Conservation (phyloP, 139 green algal genomes). For the Chara braunii region DNA sequence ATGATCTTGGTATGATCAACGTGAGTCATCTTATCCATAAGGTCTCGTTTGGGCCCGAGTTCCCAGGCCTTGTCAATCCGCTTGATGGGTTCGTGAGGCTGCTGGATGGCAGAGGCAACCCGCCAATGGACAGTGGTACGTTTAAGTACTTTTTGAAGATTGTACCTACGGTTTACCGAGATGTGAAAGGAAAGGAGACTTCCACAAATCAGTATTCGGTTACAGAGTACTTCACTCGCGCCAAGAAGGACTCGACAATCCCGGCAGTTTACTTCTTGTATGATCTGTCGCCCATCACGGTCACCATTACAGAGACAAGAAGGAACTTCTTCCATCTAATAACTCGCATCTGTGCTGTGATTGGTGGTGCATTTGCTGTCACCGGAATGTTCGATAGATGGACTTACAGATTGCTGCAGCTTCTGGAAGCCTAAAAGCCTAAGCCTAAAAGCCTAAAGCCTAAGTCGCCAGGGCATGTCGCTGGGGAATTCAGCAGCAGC, state of each 20-base stretch:
- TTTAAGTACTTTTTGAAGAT: slow-evolving; percentile 67
- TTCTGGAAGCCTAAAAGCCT: slow-evolving; percentile 1
- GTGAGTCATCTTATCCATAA: slow-evolving; percentile 75
- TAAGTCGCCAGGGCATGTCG: too few relatives aligned
- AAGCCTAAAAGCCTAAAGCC: too few relatives aligned
- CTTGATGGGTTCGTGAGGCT: slow-evolving; percentile 53
- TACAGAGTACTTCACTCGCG: slow-evolving; percentile 66
- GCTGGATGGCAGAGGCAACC: slow-evolving; percentile 33
- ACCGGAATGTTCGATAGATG: slow-evolving; percentile 32
- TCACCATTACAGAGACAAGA: slow-evolving; percentile 34
- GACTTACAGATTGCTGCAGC: slow-evolving; percentile 27
- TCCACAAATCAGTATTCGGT: slow-evolving; percentile 82
- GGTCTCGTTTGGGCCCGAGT: slow-evolving; percentile 68
- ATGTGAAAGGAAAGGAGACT: background rate
- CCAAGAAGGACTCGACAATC: too few relatives aligned
- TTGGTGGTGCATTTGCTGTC: slow-evolving; percentile 11
- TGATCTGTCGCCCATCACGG: slow-evolving; percentile 44
- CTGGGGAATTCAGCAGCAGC: too few relatives aligned
- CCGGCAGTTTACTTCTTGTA: slow-evolving; percentile 47
- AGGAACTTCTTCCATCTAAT: slow-evolving; percentile 33
- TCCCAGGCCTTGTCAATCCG: slow-evolving; percentile 44
- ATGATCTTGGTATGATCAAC: slow-evolving; percentile 57
- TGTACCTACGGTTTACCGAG: slow-evolving; percentile 67
- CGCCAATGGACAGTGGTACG: slow-evolving; percentile 42
- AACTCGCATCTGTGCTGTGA: slow-evolving; percentile 40